Conservation (phyloP, 83 land plant species). For the Picea abies region DNA sequence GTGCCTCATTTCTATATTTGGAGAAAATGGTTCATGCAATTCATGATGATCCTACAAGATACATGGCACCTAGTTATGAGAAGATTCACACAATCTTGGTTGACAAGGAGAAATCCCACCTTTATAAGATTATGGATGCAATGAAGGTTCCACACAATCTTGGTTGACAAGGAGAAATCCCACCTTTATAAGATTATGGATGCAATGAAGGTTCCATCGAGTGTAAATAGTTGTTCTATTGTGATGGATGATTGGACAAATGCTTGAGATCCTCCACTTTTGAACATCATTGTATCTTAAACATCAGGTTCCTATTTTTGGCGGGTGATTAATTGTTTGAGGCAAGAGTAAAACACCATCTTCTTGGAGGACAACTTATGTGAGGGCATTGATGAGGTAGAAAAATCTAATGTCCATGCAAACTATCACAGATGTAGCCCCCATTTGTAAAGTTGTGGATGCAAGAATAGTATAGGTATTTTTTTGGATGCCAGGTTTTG, state of each 20-base stretch:
- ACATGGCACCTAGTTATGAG: neutral
- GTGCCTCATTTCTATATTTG: too few species aligned
- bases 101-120: neutral
- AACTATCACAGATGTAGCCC: neutral
- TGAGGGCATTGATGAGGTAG: neutral
- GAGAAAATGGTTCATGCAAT: too few species aligned
- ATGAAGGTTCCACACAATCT: neutral
- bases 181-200: neutral
- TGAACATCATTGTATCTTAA: neutral
- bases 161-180: neutral
- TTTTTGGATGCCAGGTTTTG: neutral
- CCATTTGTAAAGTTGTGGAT: neutral
- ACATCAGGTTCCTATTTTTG: neutral
- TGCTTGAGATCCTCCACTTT: neutral
- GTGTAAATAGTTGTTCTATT: neutral
- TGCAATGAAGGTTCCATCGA: neutral
- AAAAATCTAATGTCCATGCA: neutral
- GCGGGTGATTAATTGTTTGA: too few species aligned
- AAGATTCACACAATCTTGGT: neutral
- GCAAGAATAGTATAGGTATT: neutral
- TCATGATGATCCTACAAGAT: neutral
- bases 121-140: neutral
- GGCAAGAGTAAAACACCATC: too few species aligned
- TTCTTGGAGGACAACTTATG: too few species aligned
- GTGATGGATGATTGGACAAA: neutral